Evolutionary conservation across 192 early-diverging fungal genomes (phyloP).

Genomic region (Podila horticola): DNA sequence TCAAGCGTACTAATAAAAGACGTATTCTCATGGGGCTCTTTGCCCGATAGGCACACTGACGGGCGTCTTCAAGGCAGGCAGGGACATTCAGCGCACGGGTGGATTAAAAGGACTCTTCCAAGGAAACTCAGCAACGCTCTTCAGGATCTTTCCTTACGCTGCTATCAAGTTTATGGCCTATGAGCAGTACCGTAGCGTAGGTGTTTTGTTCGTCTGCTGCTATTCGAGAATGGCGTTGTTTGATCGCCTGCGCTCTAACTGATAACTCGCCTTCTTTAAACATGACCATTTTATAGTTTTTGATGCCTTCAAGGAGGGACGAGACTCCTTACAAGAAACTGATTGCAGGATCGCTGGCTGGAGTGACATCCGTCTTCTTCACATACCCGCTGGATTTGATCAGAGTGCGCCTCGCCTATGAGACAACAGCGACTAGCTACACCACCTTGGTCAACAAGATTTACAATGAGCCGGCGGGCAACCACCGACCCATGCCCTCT

Average conservation of each 20-base stretch:
- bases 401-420: slow-evolving; percentile 91
- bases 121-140: slow-evolving; percentile 91
- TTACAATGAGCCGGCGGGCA: slow-evolving; percentile 78
- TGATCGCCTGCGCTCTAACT: no score
- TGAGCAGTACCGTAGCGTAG: slow-evolving; percentile 81
- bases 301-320: slow-evolving; percentile 72
- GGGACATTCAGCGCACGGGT: slow-evolving; percentile 72
- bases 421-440: slow-evolving; percentile 50
- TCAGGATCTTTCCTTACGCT: slow-evolving; percentile 94
- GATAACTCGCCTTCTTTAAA: not conserved
- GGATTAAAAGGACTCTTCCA: slow-evolving; percentile 88
- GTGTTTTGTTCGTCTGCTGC: not conserved
- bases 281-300: slow-evolving; percentile 27
- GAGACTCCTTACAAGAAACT: slow-evolving; percentile 75
- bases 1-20: not conserved
- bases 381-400: slow-evolving; percentile 95
- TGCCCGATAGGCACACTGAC: slow-evolving; percentile 66
- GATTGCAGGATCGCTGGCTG: slow-evolving; percentile 80
- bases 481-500: not conserved
- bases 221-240: not conserved
- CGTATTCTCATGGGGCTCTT: no score
- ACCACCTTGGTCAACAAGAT: slow-evolving; percentile 62
- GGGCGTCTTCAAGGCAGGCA: slow-evolving; percentile 82
- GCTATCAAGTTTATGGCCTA: slow-evolving; percentile 96
- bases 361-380: slow-evolving; percentile 84